Evolutionary conservation across 306 rosid genomes (phyloP).

Genomic region (Quercus wislizeni): DNA sequence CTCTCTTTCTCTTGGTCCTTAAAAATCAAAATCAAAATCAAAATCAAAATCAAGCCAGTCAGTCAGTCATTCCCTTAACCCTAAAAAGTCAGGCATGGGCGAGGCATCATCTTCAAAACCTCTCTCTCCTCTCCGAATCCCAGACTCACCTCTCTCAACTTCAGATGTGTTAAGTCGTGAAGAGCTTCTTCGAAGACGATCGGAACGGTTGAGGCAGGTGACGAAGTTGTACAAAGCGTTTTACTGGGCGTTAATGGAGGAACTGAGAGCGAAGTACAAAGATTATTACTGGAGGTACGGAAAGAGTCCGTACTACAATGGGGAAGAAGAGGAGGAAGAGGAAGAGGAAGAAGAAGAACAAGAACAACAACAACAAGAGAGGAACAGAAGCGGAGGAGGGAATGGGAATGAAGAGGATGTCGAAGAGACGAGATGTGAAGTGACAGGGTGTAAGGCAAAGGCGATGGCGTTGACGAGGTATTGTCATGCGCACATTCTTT

Average conservation of each 20-base stretch:
- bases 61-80: too few relatives aligned
- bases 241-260: slow-evolving; percentile 75
- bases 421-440: slow-evolving; percentile 34
- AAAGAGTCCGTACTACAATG: slow-evolving; percentile 64
- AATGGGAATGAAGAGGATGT: slow-evolving; percentile 26
- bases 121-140: too few relatives aligned
- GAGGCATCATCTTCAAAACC: too few relatives aligned
- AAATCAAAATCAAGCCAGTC: too few relatives aligned
- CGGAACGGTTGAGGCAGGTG: too few relatives aligned
- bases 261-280: slow-evolving; percentile 40
- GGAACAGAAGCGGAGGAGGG: slow-evolving; percentile 20
- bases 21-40: too few relatives aligned
- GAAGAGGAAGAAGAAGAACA: background rate
- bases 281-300: slow-evolving; percentile 74
- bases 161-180: too few relatives aligned
- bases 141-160: too few relatives aligned
- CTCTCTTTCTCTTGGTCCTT: too few relatives aligned
- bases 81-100: too few relatives aligned
- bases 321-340: slow-evolving; percentile 25
- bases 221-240: too few relatives aligned
- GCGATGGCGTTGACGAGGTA: slow-evolving; percentile 44
- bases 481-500: slow-evolving; percentile 40
- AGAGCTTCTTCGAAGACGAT: too few relatives aligned
- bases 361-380: slow-evolving; percentile 18
- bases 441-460: slow-evolving; percentile 33